These are phyloP conservation scores for Nematocida sp. DNA, from an alignment of 371 early-diverging fungal species.

Conservation along the genomic window DNA sequence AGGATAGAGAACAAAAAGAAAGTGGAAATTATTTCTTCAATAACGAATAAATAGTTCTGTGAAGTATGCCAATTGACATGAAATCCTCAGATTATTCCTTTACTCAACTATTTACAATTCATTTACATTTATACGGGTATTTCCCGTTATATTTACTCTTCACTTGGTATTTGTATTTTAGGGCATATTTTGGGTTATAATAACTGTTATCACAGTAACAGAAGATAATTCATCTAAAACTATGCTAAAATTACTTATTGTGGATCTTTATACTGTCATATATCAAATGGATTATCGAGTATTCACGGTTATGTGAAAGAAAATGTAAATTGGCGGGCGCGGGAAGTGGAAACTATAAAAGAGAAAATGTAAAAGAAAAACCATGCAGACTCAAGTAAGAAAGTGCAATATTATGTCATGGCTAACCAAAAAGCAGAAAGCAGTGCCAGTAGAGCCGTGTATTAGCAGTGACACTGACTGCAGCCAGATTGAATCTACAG, in stretches of 20 bases:
- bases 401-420: slow-evolving; percentile 4
- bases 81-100: neutral
- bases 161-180: no score
- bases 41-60: slow-evolving; percentile 6
- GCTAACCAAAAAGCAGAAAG: neutral
- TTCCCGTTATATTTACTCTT: no score
- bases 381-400: slow-evolving; percentile 1
- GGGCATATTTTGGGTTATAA: no score
- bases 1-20: slow-evolving; percentile 95
- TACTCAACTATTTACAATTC: no score
- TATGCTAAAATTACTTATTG: no score
- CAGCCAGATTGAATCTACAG: neutral
- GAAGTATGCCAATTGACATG: neutral
- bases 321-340: slow-evolving; percentile 11
- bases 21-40: slow-evolving; percentile 82
- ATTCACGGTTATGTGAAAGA: neutral
- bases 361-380: neutral
- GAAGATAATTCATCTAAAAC: no score
- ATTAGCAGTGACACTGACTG: neutral
- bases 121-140: no score
- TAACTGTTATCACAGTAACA: no score
- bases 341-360: neutral
- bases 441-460: neutral
- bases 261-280: no score
- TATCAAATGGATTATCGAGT: no score